phyloP scores from a whole-genome alignment of 129 eudicot species.

The Ambrosia artemisiifolia region DNA sequence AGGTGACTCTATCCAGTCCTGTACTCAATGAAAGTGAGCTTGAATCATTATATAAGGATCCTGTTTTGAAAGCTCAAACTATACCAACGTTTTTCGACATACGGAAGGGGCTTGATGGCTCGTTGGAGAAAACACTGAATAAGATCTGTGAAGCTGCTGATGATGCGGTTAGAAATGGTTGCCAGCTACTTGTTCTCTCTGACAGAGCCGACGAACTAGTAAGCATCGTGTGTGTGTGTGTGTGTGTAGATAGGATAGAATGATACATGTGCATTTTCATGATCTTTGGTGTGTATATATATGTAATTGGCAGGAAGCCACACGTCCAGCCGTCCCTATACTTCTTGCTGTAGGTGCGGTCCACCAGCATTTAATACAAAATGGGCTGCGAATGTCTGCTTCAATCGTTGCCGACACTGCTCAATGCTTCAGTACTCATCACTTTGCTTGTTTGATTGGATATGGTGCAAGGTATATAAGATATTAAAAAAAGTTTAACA shows the following conservation, averaged over 20 bases:
- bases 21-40: conserved; percentile 96
- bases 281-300: background rate
- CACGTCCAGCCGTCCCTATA: conserved; percentile 95
- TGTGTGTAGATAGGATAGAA: too few species aligned
- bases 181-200: conserved; percentile 91
- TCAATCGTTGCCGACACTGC: conserved; percentile 99
- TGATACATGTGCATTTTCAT: conserved; percentile 16
- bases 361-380: conserved; percentile 97
- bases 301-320: conserved; percentile 70
- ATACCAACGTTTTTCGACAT: conserved; percentile 79
- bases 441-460: conserved; percentile 98
- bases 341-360: conserved; percentile 99
- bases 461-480: conserved; percentile 89
- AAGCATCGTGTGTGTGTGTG: conserved; percentile 35
- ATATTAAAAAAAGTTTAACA: background rate
- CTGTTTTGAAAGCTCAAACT: conserved; percentile 69
- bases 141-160: conserved; percentile 99
- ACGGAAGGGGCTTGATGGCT: conserved; percentile 90
- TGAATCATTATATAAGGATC: conserved; percentile 71
- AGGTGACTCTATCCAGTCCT: conserved; percentile 90
- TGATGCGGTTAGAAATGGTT: conserved; percentile 99
- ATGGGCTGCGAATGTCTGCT: conserved; percentile 93
- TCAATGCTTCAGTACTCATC: conserved; percentile 99
- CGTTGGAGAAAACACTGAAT: conserved; percentile 65
- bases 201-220: conserved; percentile 94